Conservation (phyloP, 768 basidiomycete genomes). For the Gyrodon lividus region DNA sequence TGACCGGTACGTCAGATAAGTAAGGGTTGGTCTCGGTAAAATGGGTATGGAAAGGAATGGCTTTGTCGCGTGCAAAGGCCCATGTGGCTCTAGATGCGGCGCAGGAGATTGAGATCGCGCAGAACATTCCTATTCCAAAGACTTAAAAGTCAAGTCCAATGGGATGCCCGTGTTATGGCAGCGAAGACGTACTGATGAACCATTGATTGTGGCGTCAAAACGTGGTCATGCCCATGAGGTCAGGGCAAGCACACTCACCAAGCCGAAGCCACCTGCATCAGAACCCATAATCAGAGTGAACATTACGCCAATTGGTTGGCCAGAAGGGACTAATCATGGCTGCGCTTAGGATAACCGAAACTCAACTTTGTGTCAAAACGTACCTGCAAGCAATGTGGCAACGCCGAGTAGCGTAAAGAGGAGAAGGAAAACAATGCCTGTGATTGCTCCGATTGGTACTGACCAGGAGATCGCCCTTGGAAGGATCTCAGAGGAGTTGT, state of each 20-base stretch:
- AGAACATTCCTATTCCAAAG: constrained; percentile 57
- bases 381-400: constrained; percentile 49
- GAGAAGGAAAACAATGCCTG: constrained; percentile 55
- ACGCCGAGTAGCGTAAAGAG: constrained; percentile 65
- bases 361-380: constrained; percentile 2
- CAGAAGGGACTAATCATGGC: constrained; percentile 44
- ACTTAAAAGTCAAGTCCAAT: constrained; percentile 32
- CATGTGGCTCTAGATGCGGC: constrained; percentile 70
- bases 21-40: constrained; percentile 47
- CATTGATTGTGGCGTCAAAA: constrained; percentile 27
- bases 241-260: constrained; percentile 38
- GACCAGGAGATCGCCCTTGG: constrained; percentile 55
- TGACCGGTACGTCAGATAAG: constrained; percentile 51
- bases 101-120: constrained; percentile 63
- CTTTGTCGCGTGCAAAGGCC: constrained; percentile 69
- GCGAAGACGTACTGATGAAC: constrained; percentile 39
- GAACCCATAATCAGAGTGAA: constrained; percentile 64
- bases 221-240: constrained; percentile 1
- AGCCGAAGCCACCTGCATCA: constrained; percentile 58
- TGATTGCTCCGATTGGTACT: constrained; percentile 50
- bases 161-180: not conserved
- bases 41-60: constrained; percentile 50
- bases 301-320: constrained; percentile 64
- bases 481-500: constrained; percentile 52
- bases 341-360: constrained; percentile 3